Evolutionary conservation across 495 filamentous ascomycete species (phyloP).

Genomic region (Lasiosphaeria ovina): DNA sequence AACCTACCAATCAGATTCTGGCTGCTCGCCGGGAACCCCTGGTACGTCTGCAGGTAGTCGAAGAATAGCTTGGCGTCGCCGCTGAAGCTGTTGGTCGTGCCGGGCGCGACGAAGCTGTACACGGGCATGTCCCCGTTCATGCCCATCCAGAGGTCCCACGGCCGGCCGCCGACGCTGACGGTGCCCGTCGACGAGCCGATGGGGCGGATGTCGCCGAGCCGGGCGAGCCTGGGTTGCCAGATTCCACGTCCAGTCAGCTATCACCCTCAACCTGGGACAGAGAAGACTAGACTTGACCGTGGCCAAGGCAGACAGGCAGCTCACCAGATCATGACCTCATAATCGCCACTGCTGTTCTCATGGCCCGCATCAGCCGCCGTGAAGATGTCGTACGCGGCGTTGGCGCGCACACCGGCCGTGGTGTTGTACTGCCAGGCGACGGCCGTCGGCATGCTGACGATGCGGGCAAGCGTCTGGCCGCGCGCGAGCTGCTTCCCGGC

Average conservation of each 20-base stretch:
- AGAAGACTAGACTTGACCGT: too few relatives aligned
- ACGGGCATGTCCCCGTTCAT: conserved; percentile 39
- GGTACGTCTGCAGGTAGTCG: conserved; percentile 35
- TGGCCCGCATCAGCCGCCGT: conserved; percentile 46
- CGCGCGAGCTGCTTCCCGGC: conserved; percentile 27
- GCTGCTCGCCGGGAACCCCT: conserved; percentile 35
- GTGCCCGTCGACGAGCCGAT: conserved; percentile 37
- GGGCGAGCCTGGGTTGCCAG: conserved; percentile 29
- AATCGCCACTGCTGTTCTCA: conserved; percentile 44
- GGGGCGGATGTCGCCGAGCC: conserved; percentile 37
- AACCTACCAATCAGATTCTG: conserved; percentile 50
- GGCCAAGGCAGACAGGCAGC: background rate
- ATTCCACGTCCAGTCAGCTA: too few relatives aligned
- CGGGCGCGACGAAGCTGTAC: conserved; percentile 45
- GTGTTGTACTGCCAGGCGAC: conserved; percentile 43
- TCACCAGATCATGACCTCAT: conserved; percentile 52
- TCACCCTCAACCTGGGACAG: too few relatives aligned
- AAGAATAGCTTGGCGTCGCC: conserved; percentile 46
- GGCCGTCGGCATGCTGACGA: conserved; percentile 38
- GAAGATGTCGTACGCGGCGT: conserved; percentile 51
- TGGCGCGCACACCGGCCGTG: conserved; percentile 34
- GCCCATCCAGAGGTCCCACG: conserved; percentile 42
- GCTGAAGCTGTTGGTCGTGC: conserved; percentile 32
- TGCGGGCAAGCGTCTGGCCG: conserved; percentile 33
- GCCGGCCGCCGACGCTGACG: conserved; percentile 31